Evolutionary conservation across 2,329 filamentous ascomycete genomes (phyloP), one percentile per base, ranked within the genome.

Genomic region (Penicillium crustosum): DNA sequence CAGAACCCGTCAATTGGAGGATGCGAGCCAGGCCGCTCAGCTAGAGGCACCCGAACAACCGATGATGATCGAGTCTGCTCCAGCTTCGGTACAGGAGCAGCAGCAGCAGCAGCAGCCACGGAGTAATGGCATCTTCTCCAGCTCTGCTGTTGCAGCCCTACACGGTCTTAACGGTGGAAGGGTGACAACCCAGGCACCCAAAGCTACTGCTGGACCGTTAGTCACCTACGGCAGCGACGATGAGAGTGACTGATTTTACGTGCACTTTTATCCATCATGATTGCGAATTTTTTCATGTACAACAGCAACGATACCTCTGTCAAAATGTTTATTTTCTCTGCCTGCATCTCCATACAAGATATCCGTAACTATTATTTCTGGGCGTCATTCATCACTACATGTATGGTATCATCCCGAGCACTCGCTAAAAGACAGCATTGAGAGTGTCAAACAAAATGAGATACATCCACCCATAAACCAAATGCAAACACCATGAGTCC

Each of bases 161-260:
- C 88, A 87, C 69, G 81, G 80, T 12, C 81, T 81, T 56, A 77
- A 71, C 17, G 79, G 66, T 64, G 71, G 70, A 53, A 75, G 65
- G 64, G 72, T 73, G 58, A 73, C 77, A 38, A 75, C 80, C 47
- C 80, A 81, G 66, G 65, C 74, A 49, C 63, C 69, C 8, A 64
- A 70, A 47, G 62, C 64, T 23, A 65, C 68, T 13, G 79, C 83
- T 19, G 91, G 90, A 1, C 89, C 91, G 7, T 77, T 97, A 63
- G 94, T 97, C 21, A 89, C 84, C 27, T 99, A 99, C 70, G 92
- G 87, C 55, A 97, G 91, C 73, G 92, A 96, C 75, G 90, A 92
- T 71, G 93, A 96, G 60, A 89, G 84, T 63, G 85, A 88, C 63
- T 80, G 67, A 74, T 60, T 58, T 59, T 59, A 53, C 23, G 38